Evolutionary conservation across 2,329 filamentous ascomycete genomes (phyloP).

Genomic region (Herpotrichia juniperi): DNA sequence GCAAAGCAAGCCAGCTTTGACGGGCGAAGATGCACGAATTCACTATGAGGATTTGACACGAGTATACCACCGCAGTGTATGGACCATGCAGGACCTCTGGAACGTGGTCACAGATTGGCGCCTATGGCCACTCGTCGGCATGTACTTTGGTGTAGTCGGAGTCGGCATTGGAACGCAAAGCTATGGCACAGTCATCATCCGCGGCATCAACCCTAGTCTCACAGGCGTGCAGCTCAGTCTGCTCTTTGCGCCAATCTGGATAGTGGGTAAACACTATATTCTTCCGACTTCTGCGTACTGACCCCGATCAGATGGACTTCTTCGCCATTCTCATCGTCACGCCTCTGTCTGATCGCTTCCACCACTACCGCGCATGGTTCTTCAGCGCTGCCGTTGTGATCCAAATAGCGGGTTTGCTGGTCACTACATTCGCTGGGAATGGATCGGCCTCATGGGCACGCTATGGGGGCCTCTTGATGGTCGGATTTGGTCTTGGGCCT

Average conservation of each 20-base stretch:
- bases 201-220: conserved; percentile 74
- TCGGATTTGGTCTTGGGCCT: conserved; percentile 88
- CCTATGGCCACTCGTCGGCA: conserved; percentile 82
- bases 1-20: conserved; percentile 70
- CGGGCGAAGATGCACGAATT: conserved; percentile 76
- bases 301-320: conserved; percentile 72
- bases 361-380: conserved; percentile 77
- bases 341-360: conserved; percentile 85
- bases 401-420: conserved; percentile 81
- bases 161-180: conserved; percentile 90
- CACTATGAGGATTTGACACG: conserved; percentile 84
- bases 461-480: conserved; percentile 86
- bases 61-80: conserved; percentile 77
- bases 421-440: conserved; percentile 74
- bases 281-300: conserved; percentile 10
- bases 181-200: conserved; percentile 87
- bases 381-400: conserved; percentile 78
- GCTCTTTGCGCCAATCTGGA: conserved; percentile 90
- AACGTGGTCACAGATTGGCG: conserved; percentile 83
- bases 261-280: conserved; percentile 61
- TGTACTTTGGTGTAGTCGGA: conserved; percentile 95
- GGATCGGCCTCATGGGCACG: conserved; percentile 75
- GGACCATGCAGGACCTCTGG: conserved; percentile 73
- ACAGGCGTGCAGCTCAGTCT: conserved; percentile 78
- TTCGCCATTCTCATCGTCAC: conserved; percentile 86